Evolutionary conservation across 108 stramenopile genomes (phyloP).

Genomic region (Mayamaea pseudoterrestris): DNA sequence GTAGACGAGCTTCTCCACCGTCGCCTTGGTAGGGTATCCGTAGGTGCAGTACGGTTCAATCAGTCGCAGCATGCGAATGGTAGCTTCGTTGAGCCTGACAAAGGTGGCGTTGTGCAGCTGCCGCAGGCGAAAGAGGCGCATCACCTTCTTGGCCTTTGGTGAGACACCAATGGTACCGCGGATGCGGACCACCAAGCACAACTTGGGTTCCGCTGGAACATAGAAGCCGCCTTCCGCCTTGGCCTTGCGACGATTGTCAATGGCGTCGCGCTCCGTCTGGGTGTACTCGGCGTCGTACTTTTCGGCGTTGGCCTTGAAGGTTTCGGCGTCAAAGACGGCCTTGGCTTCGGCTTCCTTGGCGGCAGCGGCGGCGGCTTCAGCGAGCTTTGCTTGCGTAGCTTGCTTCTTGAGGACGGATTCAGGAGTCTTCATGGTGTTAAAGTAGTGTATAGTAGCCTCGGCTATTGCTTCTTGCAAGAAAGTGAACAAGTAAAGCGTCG

Average conservation of each 20-base stretch:
- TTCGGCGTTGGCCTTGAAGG: conserved; percentile 77
- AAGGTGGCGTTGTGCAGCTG: conserved; percentile 99
- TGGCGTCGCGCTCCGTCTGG: conserved; percentile 62
- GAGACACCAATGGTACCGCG: conserved; percentile 99
- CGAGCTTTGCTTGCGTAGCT: conserved; percentile 87
- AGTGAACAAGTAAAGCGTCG: too few relatives aligned
- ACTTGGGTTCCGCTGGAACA: conserved; percentile 94
- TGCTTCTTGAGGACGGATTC: conserved; percentile 98
- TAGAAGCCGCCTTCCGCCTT: conserved; percentile 93
- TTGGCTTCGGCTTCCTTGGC: conserved; percentile 69
- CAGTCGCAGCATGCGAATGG: conserved; percentile 97
- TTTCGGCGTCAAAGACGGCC: conserved; percentile 66
- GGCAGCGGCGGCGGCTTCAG: conserved; percentile 50
- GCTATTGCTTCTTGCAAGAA: too few relatives aligned
- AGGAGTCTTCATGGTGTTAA: conserved; percentile 70
- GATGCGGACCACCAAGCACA: conserved; percentile 94
- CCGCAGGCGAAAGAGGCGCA: conserved; percentile 98
- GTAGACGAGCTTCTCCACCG: conserved; percentile 93
- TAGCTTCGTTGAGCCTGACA: conserved; percentile 97
- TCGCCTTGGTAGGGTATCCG: conserved; percentile 93
- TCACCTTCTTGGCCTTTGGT: conserved; percentile 99
- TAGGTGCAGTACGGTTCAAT: conserved; percentile 99
- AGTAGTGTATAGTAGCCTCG: too few relatives aligned
- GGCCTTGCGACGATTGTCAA: conserved; percentile 93
- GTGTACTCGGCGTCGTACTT: conserved; percentile 94